Percentiles rank a stretch among this genome's conserved stretches.
phyloP scores from a whole-genome alignment of 306 rosid species.

The Acmispon strigosus region DNA sequence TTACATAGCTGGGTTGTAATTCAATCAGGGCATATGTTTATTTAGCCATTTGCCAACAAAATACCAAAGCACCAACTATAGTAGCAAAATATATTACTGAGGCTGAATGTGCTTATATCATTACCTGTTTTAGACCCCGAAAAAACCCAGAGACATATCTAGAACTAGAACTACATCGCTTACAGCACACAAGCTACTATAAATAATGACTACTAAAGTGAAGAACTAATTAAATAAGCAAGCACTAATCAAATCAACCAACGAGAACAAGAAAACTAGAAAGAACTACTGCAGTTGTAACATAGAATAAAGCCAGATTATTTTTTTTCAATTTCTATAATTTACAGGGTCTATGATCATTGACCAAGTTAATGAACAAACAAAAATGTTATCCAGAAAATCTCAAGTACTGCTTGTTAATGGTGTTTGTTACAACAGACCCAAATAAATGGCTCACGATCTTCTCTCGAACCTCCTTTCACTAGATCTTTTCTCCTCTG shows the following conservation, averaged over 20 bases:
- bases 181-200: no score
- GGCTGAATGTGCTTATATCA: no score
- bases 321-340: conserved; percentile 14
- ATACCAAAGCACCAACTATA: no score
- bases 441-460: conserved; percentile 43
- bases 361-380: neutral
- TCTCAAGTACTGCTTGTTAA: neutral
- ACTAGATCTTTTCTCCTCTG: conserved; percentile 79
- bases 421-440: neutral
- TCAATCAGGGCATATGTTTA: no score
- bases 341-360: conserved; percentile 16
- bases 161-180: no score
- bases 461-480: conserved; percentile 71
- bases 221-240: neutral
- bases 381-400: conserved; percentile 1
- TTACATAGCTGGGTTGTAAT: neutral
- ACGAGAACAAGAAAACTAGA: neutral
- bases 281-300: neutral
- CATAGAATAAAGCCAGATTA: neutral
- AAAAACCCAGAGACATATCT: no score
- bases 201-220: no score
- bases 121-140: no score
- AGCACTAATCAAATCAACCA: neutral
- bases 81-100: no score
- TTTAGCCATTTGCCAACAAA: no score